Evolutionary conservation across 83 land plant genomes (phyloP).

Genomic region (Thuja plicata): DNA sequence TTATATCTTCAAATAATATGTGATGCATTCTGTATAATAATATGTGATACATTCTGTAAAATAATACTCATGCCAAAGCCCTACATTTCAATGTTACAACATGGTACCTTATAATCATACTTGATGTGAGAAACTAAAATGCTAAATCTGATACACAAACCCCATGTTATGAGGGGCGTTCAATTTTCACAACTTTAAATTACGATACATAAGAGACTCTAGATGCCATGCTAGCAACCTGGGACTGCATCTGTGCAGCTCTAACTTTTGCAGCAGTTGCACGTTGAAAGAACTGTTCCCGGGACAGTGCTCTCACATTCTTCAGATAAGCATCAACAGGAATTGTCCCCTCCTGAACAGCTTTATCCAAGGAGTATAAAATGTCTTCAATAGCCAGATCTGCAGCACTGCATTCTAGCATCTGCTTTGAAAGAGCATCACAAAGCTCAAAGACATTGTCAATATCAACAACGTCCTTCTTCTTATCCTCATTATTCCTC

Average conservation of each 20-base stretch:
- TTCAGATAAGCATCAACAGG: constrained; percentile 80
- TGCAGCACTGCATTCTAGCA: constrained; percentile 72
- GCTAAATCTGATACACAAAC: neutral
- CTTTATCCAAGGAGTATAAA: constrained; percentile 85
- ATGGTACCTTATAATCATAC: neutral
- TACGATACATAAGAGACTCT: too few relatives aligned
- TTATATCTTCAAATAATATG: neutral
- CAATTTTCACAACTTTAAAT: constrained; percentile 24
- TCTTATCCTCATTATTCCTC: constrained; percentile 61
- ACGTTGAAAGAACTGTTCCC: constrained; percentile 90
- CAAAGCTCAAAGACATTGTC: constrained; percentile 70
- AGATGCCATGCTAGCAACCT: constrained; percentile 52
- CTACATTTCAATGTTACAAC: neutral
- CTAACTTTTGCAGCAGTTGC: constrained; percentile 66
- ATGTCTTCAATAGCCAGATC: constrained; percentile 89
- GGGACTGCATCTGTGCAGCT: constrained; percentile 71
- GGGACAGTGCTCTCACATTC: constrained; percentile 72
- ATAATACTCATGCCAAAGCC: neutral
- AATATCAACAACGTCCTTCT: constrained; percentile 35
- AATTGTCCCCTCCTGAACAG: constrained; percentile 79
- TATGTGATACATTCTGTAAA: neutral
- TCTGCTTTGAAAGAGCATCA: constrained; percentile 85
- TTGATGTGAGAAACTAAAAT: neutral
- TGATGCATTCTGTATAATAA: too few relatives aligned
- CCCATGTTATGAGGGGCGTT: constrained; percentile 39